Evolutionary conservation across 768 basidiomycete species (phyloP).

Genomic region (Pleurotus ostreatus): DNA sequence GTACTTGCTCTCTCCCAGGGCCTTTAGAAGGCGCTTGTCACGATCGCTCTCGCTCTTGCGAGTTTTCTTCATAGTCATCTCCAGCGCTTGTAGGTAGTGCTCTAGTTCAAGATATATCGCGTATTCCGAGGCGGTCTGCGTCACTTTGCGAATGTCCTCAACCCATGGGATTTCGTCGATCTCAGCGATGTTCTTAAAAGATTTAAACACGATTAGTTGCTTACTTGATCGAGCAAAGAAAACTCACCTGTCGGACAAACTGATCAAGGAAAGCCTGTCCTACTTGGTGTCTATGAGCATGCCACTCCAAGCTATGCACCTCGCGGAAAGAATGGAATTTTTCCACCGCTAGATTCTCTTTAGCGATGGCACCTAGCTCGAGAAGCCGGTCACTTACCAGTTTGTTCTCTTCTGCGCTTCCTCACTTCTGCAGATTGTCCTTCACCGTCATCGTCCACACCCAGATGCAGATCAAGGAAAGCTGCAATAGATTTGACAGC

Average conservation of each 20-base stretch:
- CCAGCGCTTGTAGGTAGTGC: slow-evolving; percentile 85
- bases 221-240: neutral
- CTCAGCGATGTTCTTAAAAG: slow-evolving; percentile 82
- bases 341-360: slow-evolving; percentile 61
- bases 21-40: slow-evolving; percentile 81
- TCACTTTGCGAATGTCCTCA: slow-evolving; percentile 55
- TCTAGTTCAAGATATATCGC: slow-evolving; percentile 94
- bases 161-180: slow-evolving; percentile 92
- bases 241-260: slow-evolving; percentile 78
- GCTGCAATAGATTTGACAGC: slow-evolving; percentile 88
- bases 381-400: slow-evolving; percentile 44
- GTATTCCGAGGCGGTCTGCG: slow-evolving; percentile 87
- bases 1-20: slow-evolving; percentile 84
- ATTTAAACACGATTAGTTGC: slow-evolving; percentile 10
- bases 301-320: slow-evolving; percentile 89
- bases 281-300: slow-evolving; percentile 76
- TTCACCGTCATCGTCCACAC: slow-evolving; percentile 86
- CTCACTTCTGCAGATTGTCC: slow-evolving; percentile 72
- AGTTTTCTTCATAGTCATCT: slow-evolving; percentile 72
- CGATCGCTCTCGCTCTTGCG: slow-evolving; percentile 78
- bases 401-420: slow-evolving; percentile 80
- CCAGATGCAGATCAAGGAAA: slow-evolving; percentile 87
- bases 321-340: slow-evolving; percentile 97
- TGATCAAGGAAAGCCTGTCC: slow-evolving; percentile 80
- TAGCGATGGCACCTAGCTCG: slow-evolving; percentile 8